These are phyloP conservation scores for Clavariopsis aquatica DNA, from an alignment of 495 filamentous ascomycete species.

Conservation along the genomic window DNA sequence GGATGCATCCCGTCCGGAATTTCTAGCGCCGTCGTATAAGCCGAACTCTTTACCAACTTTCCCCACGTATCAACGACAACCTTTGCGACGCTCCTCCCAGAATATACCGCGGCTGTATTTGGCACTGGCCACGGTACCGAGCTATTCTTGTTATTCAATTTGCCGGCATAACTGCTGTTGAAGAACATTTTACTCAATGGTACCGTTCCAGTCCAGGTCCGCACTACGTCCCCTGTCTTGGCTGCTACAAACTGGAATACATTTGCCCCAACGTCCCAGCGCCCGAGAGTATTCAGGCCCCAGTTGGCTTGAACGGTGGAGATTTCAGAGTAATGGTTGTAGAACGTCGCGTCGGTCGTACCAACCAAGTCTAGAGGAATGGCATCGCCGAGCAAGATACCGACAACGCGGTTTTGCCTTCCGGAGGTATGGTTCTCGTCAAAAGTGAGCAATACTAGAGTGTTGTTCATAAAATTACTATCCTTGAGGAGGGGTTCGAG, in stretches of 20 bases:
- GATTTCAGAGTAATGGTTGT: constrained; percentile 46
- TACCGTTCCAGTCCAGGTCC: constrained; percentile 35
- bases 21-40: constrained; percentile 40
- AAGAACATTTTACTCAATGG: constrained; percentile 39
- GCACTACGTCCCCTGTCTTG: constrained; percentile 37
- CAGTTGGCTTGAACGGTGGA: constrained; percentile 45
- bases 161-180: constrained; percentile 41
- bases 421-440: constrained; percentile 49
- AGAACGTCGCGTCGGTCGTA: constrained; percentile 41
- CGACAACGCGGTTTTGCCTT: constrained; percentile 45
- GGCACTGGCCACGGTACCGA: constrained; percentile 41
- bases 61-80: constrained; percentile 36
- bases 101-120: constrained; percentile 35
- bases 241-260: constrained; percentile 42
- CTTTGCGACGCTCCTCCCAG: constrained; percentile 34
- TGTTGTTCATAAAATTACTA: constrained; percentile 49
- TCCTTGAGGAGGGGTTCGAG: constrained; percentile 46
- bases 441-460: constrained; percentile 50
- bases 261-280: constrained; percentile 47
- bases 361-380: constrained; percentile 37
- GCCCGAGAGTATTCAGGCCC: constrained; percentile 42
- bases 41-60: constrained; percentile 12
- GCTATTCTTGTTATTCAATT: constrained; percentile 38
- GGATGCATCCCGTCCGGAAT: constrained; percentile 44
- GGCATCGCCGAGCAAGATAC: constrained; percentile 43